Conservation (phyloP, 129 eudicot species). For the Escallonia herrerae region DNA sequence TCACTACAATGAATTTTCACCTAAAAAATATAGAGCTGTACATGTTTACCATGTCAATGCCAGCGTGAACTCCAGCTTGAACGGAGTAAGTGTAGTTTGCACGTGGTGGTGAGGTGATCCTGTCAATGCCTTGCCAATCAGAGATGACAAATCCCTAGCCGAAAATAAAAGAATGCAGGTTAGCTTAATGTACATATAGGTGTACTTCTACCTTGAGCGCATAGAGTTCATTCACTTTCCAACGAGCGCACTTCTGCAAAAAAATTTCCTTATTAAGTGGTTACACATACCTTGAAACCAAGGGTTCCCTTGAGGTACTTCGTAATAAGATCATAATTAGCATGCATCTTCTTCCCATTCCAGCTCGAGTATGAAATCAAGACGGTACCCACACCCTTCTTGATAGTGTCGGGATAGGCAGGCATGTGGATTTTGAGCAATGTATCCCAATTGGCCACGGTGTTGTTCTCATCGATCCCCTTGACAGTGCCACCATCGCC, state of each 20-base stretch:
- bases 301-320: background rate
- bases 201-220: background rate
- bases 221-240: too few species aligned
- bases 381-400: background rate
- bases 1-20: too few species aligned
- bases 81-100: constrained; percentile 8
- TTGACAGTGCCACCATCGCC: constrained; percentile 5
- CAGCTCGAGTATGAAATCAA: constrained; percentile 5
- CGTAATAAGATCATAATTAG: background rate
- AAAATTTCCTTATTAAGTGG: background rate
- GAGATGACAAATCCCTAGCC: constrained; percentile 1
- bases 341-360: constrained; percentile 7
- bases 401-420: background rate
- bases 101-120: constrained; percentile 1
- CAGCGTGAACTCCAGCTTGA: background rate
- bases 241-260: background rate
- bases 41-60: constrained; percentile 5
- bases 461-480: constrained; percentile 1
- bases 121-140: constrained; percentile 1
- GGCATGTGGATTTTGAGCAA: constrained; percentile 8
- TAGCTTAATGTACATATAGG: too few species aligned
- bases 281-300: background rate
- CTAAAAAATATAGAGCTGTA: background rate
- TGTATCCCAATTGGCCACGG: background rate
- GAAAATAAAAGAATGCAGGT: background rate